phyloP scores from a whole-genome alignment of 352 stramenopile species.

The Globisporangium middletonii region DNA sequence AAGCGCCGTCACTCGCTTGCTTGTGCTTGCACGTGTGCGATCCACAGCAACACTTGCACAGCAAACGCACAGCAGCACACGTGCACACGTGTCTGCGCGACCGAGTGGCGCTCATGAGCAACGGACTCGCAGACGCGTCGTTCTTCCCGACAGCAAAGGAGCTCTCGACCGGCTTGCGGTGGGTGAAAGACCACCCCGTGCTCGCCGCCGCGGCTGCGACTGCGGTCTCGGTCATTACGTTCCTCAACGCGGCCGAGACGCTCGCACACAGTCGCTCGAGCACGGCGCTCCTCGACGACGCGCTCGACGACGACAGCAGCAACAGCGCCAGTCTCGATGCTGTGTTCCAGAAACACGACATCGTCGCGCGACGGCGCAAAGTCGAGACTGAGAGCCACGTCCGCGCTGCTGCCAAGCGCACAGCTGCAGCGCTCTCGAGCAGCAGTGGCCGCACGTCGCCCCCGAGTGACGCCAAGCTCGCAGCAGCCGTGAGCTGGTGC shows the following conservation, averaged over 20 bases:
- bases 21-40: not conserved
- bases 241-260: slow-evolving; percentile 47
- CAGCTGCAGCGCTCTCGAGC: not conserved
- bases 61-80: not conserved
- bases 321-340: not conserved
- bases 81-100: not conserved
- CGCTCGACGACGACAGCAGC: slow-evolving; percentile 6
- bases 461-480: slow-evolving; percentile 33
- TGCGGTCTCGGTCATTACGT: slow-evolving; percentile 80
- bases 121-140: slow-evolving; percentile 36
- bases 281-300: slow-evolving; percentile 10
- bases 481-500: slow-evolving; percentile 71
- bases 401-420: not conserved
- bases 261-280: slow-evolving; percentile 19
- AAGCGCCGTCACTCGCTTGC: not conserved
- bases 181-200: slow-evolving; percentile 83
- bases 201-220: slow-evolving; percentile 71
- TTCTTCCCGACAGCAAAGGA: slow-evolving; percentile 87
- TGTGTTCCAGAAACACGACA: not conserved
- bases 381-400: not conserved
- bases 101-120: slow-evolving; percentile 20
- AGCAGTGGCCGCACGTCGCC: slow-evolving; percentile 7
- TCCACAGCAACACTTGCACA: not conserved
- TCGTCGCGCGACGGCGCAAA: not conserved
- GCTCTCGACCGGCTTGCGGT: slow-evolving; percentile 75